Evolutionary conservation across 148 eudicot genomes (phyloP).

Genomic region (Diospyros kaki): DNA sequence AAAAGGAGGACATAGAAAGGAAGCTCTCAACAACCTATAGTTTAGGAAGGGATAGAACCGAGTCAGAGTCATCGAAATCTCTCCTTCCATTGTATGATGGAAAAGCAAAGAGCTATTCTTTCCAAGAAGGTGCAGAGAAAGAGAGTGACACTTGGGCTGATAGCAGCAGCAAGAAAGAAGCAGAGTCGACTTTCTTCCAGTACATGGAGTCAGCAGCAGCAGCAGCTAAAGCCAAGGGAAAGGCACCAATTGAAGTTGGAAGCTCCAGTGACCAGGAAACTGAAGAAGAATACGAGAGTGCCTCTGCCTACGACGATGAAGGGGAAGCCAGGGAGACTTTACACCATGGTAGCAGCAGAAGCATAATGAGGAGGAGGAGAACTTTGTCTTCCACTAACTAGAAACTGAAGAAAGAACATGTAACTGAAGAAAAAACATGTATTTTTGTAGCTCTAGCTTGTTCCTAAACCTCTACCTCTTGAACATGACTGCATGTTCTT

Average conservation of each 20-base stretch:
- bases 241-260: conserved; percentile 25
- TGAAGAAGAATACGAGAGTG: conserved; percentile 17
- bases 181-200: conserved; percentile 42
- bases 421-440: too few relatives aligned
- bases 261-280: conserved; percentile 42
- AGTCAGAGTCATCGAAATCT: conserved; percentile 28
- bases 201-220: conserved; percentile 31
- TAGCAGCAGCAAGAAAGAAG: too few relatives aligned
- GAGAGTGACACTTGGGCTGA: conserved; percentile 32
- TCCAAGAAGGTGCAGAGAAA: conserved; percentile 35
- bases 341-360: conserved; percentile 18
- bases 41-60: conserved; percentile 59
- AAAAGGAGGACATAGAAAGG: conserved; percentile 59
- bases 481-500: too few relatives aligned
- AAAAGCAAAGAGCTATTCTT: conserved; percentile 55
- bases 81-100: conserved; percentile 59
- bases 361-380: conserved; percentile 48
- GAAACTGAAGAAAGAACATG: not conserved
- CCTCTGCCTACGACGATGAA: conserved; percentile 18
- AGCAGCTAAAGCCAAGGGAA: conserved; percentile 27
- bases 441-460: too few relatives aligned
- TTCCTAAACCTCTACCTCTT: too few relatives aligned
- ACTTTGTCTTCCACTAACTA: conserved; percentile 41
- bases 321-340: conserved; percentile 12
- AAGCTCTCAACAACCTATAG: conserved; percentile 91